These are phyloP conservation scores for Cucurbita maxima DNA, from an alignment of 306 rosid genomes.

Conservation along the genomic window DNA sequence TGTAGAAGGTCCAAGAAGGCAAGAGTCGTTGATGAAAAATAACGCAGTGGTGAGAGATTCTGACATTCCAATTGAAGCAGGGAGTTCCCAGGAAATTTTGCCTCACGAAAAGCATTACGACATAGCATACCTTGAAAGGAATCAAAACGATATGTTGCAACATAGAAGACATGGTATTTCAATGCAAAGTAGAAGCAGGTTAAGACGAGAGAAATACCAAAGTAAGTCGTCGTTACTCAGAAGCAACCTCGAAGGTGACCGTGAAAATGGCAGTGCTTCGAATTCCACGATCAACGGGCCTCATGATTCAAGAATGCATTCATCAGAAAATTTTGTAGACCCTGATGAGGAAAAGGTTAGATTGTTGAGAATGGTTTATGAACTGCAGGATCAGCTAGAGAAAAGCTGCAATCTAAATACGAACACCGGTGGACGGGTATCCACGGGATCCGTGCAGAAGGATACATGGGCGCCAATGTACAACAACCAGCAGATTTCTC, in stretches of 20 bases:
- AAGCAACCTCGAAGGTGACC: constrained; percentile 19
- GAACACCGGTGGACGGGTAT: constrained; percentile 22
- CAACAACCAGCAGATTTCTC: constrained; percentile 1
- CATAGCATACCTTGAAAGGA: constrained; percentile 19
- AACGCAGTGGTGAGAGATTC: constrained; percentile 18
- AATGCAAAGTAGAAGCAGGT: constrained; percentile 18
- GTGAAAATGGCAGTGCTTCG: constrained; percentile 26
- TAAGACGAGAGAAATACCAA: constrained; percentile 28
- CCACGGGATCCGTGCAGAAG: constrained; percentile 19
- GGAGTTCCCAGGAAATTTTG: constrained; percentile 17
- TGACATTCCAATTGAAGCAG: constrained; percentile 14
- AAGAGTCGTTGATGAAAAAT: constrained; percentile 17
- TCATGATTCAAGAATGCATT: constrained; percentile 28
- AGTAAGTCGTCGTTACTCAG: constrained; percentile 22
- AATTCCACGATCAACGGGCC: constrained; percentile 26
- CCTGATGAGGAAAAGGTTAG: constrained; percentile 42
- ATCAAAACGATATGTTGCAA: constrained; percentile 22
- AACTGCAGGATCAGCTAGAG: constrained; percentile 49
- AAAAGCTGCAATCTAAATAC: constrained; percentile 18
- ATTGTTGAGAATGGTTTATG: constrained; percentile 40
- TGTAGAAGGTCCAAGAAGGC: constrained; percentile 32
- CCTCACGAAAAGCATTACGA: constrained; percentile 22
- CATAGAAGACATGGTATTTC: constrained; percentile 23
- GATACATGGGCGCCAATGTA: constrained; percentile 7
- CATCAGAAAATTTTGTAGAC: constrained; percentile 21